Conservation (phyloP, 768 basidiomycete species). For the Mycena crocata region DNA sequence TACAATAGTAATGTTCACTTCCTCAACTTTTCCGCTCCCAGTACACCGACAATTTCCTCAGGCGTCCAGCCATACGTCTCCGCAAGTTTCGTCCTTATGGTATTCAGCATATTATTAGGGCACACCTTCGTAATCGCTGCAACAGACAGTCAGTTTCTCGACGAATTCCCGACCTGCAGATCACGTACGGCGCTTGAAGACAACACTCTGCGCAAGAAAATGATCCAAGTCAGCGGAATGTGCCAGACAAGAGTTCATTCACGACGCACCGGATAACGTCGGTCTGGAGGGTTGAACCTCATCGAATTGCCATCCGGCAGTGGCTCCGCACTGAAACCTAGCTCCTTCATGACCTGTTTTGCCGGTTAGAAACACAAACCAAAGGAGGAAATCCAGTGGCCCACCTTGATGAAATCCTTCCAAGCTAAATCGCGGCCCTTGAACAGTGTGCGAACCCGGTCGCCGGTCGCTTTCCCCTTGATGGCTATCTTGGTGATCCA, state of each 20-base stretch:
- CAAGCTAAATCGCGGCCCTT: slow-evolving; percentile 17
- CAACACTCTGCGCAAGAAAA: not conserved
- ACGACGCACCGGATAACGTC: slow-evolving; percentile 8
- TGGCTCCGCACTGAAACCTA: slow-evolving; percentile 8
- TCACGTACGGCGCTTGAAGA: slow-evolving; percentile 11
- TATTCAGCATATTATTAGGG: not conserved
- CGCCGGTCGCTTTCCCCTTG: slow-evolving; percentile 16
- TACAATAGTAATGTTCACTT: slow-evolving; percentile 12
- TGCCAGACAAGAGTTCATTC: not conserved
- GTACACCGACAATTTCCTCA: slow-evolving; percentile 11
- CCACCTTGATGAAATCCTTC: slow-evolving; percentile 22
- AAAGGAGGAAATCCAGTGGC: not conserved
- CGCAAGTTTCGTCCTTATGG: slow-evolving; percentile 12
- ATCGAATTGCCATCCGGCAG: slow-evolving; percentile 8
- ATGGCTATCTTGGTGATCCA: not conserved
- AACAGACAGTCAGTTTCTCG: not conserved
- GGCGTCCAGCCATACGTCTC: slow-evolving; percentile 23
- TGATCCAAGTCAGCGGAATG: not conserved
- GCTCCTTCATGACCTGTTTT: slow-evolving; percentile 19
- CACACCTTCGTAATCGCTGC: slow-evolving; percentile 6
- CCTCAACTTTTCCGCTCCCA: slow-evolving; percentile 11
- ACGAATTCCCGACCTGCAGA: not conserved
- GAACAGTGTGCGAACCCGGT: slow-evolving; percentile 13
- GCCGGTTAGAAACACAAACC: not conserved
- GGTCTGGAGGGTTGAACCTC: slow-evolving; percentile 16